These are phyloP conservation scores for Ustilago trichophora DNA, from an alignment of 1,284 basidiomycete genomes.

Conservation along the genomic window DNA sequence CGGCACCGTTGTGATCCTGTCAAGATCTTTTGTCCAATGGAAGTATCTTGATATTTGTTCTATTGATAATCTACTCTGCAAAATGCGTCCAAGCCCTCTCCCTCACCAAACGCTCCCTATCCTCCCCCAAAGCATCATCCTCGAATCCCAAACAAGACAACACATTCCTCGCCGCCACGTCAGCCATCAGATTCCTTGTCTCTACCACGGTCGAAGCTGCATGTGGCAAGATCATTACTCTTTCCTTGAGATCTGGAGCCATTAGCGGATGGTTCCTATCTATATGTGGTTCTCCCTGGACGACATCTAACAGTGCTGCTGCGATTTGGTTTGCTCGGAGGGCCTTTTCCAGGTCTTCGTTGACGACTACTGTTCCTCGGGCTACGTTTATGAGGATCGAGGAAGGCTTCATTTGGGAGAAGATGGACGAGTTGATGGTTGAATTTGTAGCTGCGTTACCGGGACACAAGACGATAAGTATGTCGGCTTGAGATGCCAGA, in stretches of 20 bases:
- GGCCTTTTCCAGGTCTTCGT: conserved; percentile 11
- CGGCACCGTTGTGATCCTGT: too few species aligned
- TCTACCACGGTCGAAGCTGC: conserved; percentile 21
- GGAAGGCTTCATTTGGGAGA: conserved; percentile 9
- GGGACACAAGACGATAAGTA: conserved; percentile 28
- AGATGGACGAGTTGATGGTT: conserved; percentile 12
- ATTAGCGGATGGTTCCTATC: conserved; percentile 12
- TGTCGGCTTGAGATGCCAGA: conserved; percentile 20
- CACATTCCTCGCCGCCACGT: conserved; percentile 21
- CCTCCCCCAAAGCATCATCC: conserved; percentile 6
- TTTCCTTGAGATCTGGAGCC: conserved; percentile 13
- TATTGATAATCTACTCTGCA: too few species aligned
- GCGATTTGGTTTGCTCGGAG: conserved; percentile 4
- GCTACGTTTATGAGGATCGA: conserved; percentile 30
- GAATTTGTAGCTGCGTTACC: conserved; percentile 15
- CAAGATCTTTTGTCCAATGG: too few species aligned
- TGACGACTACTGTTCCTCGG: conserved; percentile 23
- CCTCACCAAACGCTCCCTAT: background rate
- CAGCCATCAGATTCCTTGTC: conserved; percentile 20
- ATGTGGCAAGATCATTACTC: conserved; percentile 25
- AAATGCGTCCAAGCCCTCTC: conserved; percentile 31
- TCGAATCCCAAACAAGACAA: conserved; percentile 19
- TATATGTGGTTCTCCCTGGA: conserved; percentile 25
- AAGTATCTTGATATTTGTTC: too few species aligned
- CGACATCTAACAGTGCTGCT: conserved; percentile 29